Conservation (phyloP, 73 alveolate species). For the Stentor roeselii region DNA sequence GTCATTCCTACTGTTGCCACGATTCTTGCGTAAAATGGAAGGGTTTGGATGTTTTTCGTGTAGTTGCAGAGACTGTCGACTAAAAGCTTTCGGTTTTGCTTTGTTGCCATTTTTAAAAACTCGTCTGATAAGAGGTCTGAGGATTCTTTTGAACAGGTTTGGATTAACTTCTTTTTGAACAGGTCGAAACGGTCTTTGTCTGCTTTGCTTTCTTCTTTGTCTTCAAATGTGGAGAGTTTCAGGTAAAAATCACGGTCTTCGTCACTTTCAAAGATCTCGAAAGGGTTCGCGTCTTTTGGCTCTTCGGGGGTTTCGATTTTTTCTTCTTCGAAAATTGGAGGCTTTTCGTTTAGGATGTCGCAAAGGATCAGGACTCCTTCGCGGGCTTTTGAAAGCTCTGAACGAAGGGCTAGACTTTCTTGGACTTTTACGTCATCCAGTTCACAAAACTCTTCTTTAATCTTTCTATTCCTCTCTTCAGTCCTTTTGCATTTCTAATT, state of each 20-base stretch:
- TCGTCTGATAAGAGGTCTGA: constrained; percentile 8
- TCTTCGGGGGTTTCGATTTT: not conserved
- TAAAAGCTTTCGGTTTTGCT: not conserved
- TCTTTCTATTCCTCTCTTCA: not conserved
- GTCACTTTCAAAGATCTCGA: constrained; percentile 13
- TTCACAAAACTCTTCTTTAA: not conserved
- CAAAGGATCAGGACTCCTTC: not conserved
- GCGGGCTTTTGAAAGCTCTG: not conserved
- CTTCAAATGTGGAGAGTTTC: not conserved
- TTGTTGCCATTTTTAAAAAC: constrained; percentile 3
- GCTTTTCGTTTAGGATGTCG: not conserved
- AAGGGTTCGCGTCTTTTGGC: not conserved
- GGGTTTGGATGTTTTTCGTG: not conserved
- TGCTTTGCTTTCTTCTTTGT: constrained; percentile 11
- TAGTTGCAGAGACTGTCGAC: not conserved
- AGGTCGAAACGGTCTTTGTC: not conserved
- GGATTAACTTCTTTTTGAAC: not conserved
- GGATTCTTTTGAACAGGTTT: not conserved
- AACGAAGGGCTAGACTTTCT: not conserved
- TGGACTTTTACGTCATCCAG: not conserved
- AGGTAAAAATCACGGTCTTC: constrained; percentile 7
- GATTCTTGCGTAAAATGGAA: constrained; percentile 10
- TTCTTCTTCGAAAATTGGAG: constrained; percentile 6
- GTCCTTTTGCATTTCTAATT: not conserved
- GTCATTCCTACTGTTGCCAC: not conserved